phyloP scores from a whole-genome alignment of 2,329 filamentous ascomycete species.

The Calonectria honghensis region DNA sequence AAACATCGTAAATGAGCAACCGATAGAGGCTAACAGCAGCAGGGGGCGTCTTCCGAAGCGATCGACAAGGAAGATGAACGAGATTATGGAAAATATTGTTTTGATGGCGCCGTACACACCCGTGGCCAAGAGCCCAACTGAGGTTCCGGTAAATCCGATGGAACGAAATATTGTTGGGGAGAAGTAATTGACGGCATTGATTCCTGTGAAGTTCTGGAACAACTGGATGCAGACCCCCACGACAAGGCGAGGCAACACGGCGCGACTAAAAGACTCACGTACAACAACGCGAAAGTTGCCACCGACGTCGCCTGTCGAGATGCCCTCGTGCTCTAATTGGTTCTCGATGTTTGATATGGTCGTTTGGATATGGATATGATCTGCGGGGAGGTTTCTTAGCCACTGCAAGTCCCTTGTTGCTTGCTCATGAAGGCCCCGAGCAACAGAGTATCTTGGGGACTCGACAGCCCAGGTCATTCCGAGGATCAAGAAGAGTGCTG shows the following conservation, averaged over 20 bases:
- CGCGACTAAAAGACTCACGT: constrained; percentile 34
- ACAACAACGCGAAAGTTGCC: constrained; percentile 27
- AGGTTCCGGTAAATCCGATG: constrained; percentile 76
- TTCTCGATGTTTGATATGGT: constrained; percentile 42
- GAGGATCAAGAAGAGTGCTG: constrained; percentile 52
- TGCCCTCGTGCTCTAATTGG: constrained; percentile 42
- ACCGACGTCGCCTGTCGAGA: constrained; percentile 18
- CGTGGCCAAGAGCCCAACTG: constrained; percentile 75
- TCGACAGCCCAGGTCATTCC: constrained; percentile 58
- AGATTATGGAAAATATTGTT: constrained; percentile 36
- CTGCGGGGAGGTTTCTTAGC: constrained; percentile 41
- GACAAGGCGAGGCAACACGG: constrained; percentile 72
- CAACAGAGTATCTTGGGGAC: constrained; percentile 57
- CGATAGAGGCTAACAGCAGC: constrained; percentile 39
- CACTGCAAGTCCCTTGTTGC: constrained; percentile 41
- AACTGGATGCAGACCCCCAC: constrained; percentile 68
- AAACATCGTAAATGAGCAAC: constrained; percentile 41
- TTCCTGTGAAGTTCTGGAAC: constrained; percentile 64
- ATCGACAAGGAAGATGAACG: constrained; percentile 43
- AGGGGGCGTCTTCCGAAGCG: constrained; percentile 41
- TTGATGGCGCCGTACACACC: constrained; percentile 81
- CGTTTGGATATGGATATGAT: constrained; percentile 39
- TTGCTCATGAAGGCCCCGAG: constrained; percentile 29
- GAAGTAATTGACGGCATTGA: constrained; percentile 81
- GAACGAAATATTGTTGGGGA: constrained; percentile 78